Base-by-base conservation (phyloP, 371 early-diverging fungal species). In the Fennellomyces sp. region DNA sequence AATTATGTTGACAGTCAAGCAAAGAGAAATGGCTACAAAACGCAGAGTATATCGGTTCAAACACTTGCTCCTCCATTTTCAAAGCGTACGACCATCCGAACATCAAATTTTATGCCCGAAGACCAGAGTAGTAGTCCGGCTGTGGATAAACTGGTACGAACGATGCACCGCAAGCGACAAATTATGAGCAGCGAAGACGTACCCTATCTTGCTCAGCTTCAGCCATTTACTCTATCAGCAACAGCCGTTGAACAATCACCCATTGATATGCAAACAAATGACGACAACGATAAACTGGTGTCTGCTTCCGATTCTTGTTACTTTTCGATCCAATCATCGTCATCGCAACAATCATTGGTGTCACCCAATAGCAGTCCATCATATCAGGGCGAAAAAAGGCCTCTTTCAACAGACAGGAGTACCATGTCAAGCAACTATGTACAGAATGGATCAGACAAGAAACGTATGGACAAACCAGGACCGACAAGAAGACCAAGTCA, bases 281-380 rank as follows among this genome's bases (percentile, higher is more conserved):
- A 55, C 30, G 48, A 50, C 17, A 10, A 42, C 3, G 21, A 60
- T 11, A 17, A 19, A 23, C 31, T 33, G 28, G 23, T 27, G 35
- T 23, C 19, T 10, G 42, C 56, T 21, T 45, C 45, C 11, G 54
- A 60, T 23, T 60, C 61, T 5, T 53, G 45, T 17, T 61, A 61
- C 13, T 54, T 48, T 31, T 53, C 53, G 5, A 50, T 49, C 21
- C 45, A 23, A 31, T 42, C 54, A 10, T 54, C 52, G 5, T 54
- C 61, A 25, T 54, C 53, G 11, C 53, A 47, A 36, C 12, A 29
- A n/a, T 45, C 54, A 10, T 5, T 45, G 2, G 25, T 26, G 3
- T 6, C 38, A 39, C 8, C 36, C 21, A 30, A 19, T 33, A 41
- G n/a, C 47, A 29, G 47, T 26, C 42, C 11, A 15, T 10, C 2